Conservation (phyloP, 495 filamentous ascomycete species). For the Cenococcum geophilum region DNA sequence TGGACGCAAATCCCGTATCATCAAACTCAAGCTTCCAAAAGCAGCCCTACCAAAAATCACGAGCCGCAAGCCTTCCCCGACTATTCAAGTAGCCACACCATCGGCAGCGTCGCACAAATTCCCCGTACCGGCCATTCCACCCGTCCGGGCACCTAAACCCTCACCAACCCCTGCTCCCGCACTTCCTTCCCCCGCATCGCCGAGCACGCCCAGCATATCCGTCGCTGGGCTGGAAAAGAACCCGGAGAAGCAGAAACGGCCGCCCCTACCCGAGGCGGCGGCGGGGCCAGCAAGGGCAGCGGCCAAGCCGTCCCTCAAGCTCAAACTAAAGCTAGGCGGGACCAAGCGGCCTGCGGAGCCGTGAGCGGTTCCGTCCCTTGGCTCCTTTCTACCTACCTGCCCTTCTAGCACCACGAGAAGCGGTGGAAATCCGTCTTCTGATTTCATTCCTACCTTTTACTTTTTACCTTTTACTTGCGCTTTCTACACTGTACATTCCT, state of each 20-base stretch:
- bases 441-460: too few species aligned
- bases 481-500: too few species aligned
- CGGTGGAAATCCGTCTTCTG: too few species aligned
- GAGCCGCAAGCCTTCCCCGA: neutral
- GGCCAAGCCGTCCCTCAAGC: neutral
- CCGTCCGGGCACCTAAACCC: neutral
- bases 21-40: neutral
- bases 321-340: slow-evolving; percentile 2
- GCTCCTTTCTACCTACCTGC: too few species aligned
- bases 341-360: too few species aligned
- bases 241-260: neutral
- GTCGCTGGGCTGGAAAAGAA: neutral
- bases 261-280: neutral
- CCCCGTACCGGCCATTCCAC: neutral
- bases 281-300: neutral
- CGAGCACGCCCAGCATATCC: neutral
- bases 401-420: too few species aligned
- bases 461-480: too few species aligned
- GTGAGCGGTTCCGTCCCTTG: too few species aligned
- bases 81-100: neutral
- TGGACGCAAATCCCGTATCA: neutral
- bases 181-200: neutral
- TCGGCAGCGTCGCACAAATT: neutral
- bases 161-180: neutral
- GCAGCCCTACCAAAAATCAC: neutral